Base-by-base conservation (phyloP, 306 rosid species). In the Lathyrus oleraceus region DNA sequence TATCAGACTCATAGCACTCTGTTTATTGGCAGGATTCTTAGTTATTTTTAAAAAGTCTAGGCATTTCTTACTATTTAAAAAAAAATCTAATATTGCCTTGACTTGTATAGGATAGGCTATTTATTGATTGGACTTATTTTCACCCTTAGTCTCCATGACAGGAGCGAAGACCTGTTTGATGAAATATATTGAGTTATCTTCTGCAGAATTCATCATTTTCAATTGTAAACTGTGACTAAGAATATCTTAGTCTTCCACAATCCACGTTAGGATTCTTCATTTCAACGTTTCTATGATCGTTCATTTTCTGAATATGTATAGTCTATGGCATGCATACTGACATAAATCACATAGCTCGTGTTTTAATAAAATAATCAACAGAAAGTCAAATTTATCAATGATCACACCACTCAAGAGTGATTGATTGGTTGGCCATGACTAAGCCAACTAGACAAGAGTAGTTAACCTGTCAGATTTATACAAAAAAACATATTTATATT, bases 381-480 rank as follows among this genome's bases (percentile, higher is more conserved):
- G 3, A 5, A 49, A 15, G 28, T 65, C 40, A 56, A 28, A 42
- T 5, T 30, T 10, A 23, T 43, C 10, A 68, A 56, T 39, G 9
- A 23, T 49, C n/a, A 48, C 65, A 43, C 49, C 51, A 54, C 15
- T 19, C 21, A 4, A 3, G 12, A 19, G 1, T 11, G 5, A 11
- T 32, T 67, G 15, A 51, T 32, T 65, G 9, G 52, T 10, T 48
- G 57, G 69, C 13, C 11, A 57, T 68, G 62, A 39, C 8, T 21
- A 59, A 40, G 52, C 60, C 42, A 60, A 27, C 2, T 1, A 47
- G 45, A 20, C 52, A 61, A 61, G 27, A 15, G 71, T 30, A 5
- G 81, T 11, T 65, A 20, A 30, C 64, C 12, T 58, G 78, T 71
- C 74, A 65, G 54, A 13, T 13, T 59, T 67, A 11, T 20, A 25